Evolutionary conservation across 2,329 filamentous ascomycete species (phyloP).

Genomic region (Cytospora paraplurivora): DNA sequence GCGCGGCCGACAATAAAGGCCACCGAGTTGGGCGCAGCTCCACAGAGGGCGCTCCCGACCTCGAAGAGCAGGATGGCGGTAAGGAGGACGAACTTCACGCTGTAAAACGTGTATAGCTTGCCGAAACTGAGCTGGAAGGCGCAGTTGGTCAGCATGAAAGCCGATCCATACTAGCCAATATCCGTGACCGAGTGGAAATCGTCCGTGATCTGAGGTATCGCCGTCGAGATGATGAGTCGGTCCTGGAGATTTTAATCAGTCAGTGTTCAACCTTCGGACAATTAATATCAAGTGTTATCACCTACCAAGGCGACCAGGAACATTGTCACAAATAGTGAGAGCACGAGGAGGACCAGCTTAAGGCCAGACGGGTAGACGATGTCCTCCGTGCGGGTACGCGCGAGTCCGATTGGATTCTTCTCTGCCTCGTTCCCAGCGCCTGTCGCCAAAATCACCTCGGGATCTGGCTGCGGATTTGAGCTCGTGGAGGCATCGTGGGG

Average conservation of each 20-base stretch:
- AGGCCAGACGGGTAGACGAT: conserved; percentile 40
- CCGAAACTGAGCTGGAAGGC: conserved; percentile 45
- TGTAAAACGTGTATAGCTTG: conserved; percentile 44
- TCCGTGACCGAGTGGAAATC: conserved; percentile 42
- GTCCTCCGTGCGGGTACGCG: conserved; percentile 33
- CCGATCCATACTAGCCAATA: conserved; percentile 45
- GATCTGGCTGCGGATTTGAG: conserved; percentile 1
- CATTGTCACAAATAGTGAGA: conserved; percentile 41
- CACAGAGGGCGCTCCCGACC: conserved; percentile 44
- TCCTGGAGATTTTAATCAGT: conserved; percentile 32
- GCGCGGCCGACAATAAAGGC: conserved; percentile 46
- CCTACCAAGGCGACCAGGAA: conserved; percentile 42
- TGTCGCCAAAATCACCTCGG: background rate
- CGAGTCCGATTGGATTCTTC: conserved; percentile 25
- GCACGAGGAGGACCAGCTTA: conserved; percentile 38
- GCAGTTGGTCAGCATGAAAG: conserved; percentile 41
- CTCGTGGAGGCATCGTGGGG: conserved; percentile 8
- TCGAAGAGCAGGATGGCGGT: conserved; percentile 40
- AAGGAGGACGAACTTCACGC: conserved; percentile 40
- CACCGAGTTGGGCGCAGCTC: conserved; percentile 43
- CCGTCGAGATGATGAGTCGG: conserved; percentile 42
- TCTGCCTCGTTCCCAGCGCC: conserved; percentile 11
- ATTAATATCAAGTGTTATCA: background rate
- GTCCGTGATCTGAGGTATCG: conserved; percentile 44
- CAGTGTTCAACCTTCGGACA: background rate